These are phyloP conservation scores for Dactylellina parvicollis DNA, from an alignment of 2,329 filamentous ascomycete genomes.

Conservation along the genomic window DNA sequence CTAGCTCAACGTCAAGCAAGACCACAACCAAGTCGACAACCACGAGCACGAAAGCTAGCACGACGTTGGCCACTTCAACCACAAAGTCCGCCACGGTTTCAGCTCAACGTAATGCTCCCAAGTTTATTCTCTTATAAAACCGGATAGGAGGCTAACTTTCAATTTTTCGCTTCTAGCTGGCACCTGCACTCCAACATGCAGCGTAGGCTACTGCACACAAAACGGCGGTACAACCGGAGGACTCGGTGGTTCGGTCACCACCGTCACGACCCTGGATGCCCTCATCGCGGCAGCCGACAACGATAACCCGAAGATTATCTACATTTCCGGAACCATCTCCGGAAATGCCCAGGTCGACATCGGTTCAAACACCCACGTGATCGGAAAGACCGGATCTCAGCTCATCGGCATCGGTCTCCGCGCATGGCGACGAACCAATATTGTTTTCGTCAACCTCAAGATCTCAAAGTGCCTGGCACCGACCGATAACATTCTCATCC, in stretches of 20 bases:
- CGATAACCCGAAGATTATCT: slow-evolving; percentile 61
- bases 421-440: slow-evolving; percentile 67
- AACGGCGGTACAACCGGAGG: slow-evolving; percentile 62
- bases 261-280: slow-evolving; percentile 63
- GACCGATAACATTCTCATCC: slow-evolving; percentile 70
- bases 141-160: not conserved
- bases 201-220: slow-evolving; percentile 52
- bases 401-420: slow-evolving; percentile 66
- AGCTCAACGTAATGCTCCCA: slow-evolving; percentile 4
- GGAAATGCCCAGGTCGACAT: slow-evolving; percentile 63
- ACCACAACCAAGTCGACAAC: slow-evolving; percentile 1
- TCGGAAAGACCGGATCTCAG: slow-evolving; percentile 60
- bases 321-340: slow-evolving; percentile 64
- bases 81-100: not conserved
- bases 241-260: slow-evolving; percentile 65
- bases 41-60: not conserved
- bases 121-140: not conserved
- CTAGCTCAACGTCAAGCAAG: slow-evolving; percentile 29
- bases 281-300: slow-evolving; percentile 63
- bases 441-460: slow-evolving; percentile 72
- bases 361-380: slow-evolving; percentile 66
- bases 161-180: not conserved
- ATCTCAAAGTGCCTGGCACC: slow-evolving; percentile 69
- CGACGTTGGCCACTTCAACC: not conserved
- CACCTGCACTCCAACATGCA: slow-evolving; percentile 21